Evolutionary conservation across 2,329 filamentous ascomycete genomes (phyloP), one percentile per base, ranked within the genome.

Genomic region (Ramichloridium luteum): DNA sequence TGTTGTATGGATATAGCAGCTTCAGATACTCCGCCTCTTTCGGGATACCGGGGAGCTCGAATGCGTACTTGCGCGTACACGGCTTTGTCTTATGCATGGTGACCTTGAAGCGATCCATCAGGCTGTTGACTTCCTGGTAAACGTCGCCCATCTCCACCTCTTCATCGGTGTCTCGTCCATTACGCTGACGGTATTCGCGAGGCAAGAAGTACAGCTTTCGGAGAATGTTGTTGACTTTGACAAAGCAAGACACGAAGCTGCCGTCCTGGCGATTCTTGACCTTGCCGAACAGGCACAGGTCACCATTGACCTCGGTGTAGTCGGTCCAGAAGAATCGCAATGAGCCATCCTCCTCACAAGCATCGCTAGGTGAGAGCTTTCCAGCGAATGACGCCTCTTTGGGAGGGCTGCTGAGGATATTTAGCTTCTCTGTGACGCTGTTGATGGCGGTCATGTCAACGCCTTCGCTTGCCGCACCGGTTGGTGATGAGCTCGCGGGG

Each of bases 281-380:
- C 54, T 98, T 98, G 41, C 90, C 90, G 51, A 98, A 96, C 8
- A 98, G 69, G 55, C 85, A 96, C 6, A 98, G 64, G 45, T 77
- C 90, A 37, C 88, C 88, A 48, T 86, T 85, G 53, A 93, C 66
- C 53, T 98, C 90, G 1, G 80, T 84, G 51, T 93, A 98, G 57
- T 98, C 90, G 5, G 82, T 80, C 90, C 90, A 98, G 62, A 94
- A 98, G 64, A 98, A 84, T 45, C 79, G 78, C 16, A 98, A 66
- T 46, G 81, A 92, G 20, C 88, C 90, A 50, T 98, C 86, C 40
- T 82, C 76, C 55, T 96, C 88, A n/a, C 93, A 61, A n/a, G 82
- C 85, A 56, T 93, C 80, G 40, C 80, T 73, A 36, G 82, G 70
- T 41, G 79, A 75, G 29, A 94, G 69, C 58, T 96, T 98, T 25